Conservation (phyloP, 2,329 filamentous ascomycete species). For the Nemania bipapillata region DNA sequence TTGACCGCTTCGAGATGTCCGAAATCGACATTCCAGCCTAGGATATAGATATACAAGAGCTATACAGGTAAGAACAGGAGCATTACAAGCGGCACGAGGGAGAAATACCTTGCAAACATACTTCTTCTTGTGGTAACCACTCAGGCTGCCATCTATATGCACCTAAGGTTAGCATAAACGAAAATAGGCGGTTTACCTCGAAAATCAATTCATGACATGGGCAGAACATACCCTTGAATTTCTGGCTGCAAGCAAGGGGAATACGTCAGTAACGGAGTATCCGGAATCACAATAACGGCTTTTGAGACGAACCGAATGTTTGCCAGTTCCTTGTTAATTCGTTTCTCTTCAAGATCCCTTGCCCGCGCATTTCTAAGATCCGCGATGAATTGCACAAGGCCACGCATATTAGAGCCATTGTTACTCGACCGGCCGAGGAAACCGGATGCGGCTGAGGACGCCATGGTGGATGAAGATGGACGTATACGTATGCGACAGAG, state of each 20-base stretch:
- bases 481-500: slow-evolving; percentile 25
- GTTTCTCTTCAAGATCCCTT: slow-evolving; percentile 95
- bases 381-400: slow-evolving; percentile 97
- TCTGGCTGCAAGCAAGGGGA: slow-evolving; percentile 69
- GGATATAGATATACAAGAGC: slow-evolving; percentile 97
- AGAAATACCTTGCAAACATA: slow-evolving; percentile 91
- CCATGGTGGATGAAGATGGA: slow-evolving; percentile 57
- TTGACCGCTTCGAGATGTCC: slow-evolving; percentile 98
- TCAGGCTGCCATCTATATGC: slow-evolving; percentile 78
- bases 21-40: slow-evolving; percentile 99
- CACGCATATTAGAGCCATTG: slow-evolving; percentile 76
- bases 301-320: slow-evolving; percentile 78
- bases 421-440: slow-evolving; percentile 74
- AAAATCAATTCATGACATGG: background rate
- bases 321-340: slow-evolving; percentile 98
- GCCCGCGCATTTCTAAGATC: slow-evolving; percentile 94
- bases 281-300: background rate
- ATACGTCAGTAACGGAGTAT: slow-evolving; percentile 27
- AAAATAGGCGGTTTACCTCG: background rate
- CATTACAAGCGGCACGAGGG: slow-evolving; percentile 16
- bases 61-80: slow-evolving; percentile 46
- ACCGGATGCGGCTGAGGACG: slow-evolving; percentile 64
- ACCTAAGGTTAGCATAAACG: slow-evolving; percentile 41
- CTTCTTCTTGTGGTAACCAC: slow-evolving; percentile 99
- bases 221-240: slow-evolving; percentile 80